Base-by-base conservation (phyloP, 352 stramenopile species). In the Phytopythium litorale region DNA sequence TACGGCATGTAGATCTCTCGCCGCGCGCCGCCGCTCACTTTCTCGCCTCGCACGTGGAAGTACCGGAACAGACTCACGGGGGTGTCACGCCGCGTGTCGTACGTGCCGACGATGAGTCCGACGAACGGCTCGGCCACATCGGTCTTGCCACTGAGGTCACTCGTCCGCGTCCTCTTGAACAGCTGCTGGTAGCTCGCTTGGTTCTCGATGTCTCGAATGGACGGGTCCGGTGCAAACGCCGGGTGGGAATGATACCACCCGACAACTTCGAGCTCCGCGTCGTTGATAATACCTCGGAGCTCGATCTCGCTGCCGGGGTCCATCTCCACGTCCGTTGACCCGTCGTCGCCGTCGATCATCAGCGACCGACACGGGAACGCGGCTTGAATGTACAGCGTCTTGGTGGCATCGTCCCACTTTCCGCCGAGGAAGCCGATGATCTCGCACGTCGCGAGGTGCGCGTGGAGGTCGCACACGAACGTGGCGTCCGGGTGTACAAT, bases 231-330 rank as follows among this genome's bases (percentile, higher is more conserved):
- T 19, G 90, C 81, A 74, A 98, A 98, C 30, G 80, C 86, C 15
- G 95, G 95, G 68, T 98, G 94, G 11, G 86, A 97, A 70, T 98
- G 95, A 62, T 98, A 98, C 95, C 95, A 98, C 5, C 95, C 95
- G 6, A 98, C 91, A 48, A 98, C 90, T 58, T 94, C 85, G 6
- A 98, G 65, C 55, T 93, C 74, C 3, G 91, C 81, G 43, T 94
- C 88, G 63, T 84, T 64, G 68, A 98, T 98, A 46, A 95, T 93
- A 28, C 96, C 87, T 35, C 90, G 86, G 46, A 97, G 67, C 57
- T 96, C 80, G 60, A 98, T 94, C 67, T 98, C 91, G 53, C 78
- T 94, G 8, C 81, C 88, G 11, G 95, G 93, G 64, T 98, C 94
- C 91, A 98, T 98, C 63, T 98, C 95, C 8, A 98, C 94, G 66